Conservation (phyloP, 805 yeast species). For the Yarrowia porcina region DNA sequence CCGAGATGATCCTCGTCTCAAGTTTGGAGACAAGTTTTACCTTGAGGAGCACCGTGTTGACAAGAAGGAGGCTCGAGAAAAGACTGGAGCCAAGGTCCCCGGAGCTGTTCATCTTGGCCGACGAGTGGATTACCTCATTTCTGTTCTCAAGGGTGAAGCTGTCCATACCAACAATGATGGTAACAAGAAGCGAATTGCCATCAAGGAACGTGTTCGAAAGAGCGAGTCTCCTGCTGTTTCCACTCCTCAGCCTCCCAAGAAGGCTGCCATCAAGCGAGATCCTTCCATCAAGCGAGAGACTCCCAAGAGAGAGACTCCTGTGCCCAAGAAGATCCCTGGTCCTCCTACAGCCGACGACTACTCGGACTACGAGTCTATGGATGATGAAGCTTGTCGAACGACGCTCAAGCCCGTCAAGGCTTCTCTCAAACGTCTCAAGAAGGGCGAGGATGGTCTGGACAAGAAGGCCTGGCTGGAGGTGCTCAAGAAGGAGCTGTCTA, state of each 20-base stretch:
- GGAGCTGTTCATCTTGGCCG: constrained; percentile 90
- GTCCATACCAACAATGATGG: constrained; percentile 23
- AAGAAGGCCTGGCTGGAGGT: constrained; percentile 75
- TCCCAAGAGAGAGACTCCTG: constrained; percentile 10
- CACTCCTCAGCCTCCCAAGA: constrained; percentile 22
- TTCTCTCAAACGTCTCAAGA: constrained; percentile 61
- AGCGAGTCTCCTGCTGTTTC: constrained; percentile 29
- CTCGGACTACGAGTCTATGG: constrained; percentile 73
- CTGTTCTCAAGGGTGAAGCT: constrained; percentile 61
- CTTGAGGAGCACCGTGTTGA: constrained; percentile 49
- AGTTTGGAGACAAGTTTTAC: constrained; percentile 78
- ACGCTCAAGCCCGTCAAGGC: constrained; percentile 63
- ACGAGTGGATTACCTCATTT: constrained; percentile 81
- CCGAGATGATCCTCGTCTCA: constrained; percentile 90
- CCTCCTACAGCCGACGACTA: constrained; percentile 33
- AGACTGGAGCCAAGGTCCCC: constrained; percentile 63
- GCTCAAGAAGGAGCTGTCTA: constrained; percentile 62
- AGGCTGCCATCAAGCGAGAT: constrained; percentile 16
- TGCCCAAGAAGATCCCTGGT: constrained; percentile 25
- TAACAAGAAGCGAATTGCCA: constrained; percentile 31
- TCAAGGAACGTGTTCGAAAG: constrained; percentile 29
- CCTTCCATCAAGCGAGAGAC: constrained; percentile 10
- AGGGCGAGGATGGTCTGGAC: constrained; percentile 70
- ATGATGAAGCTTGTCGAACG: constrained; percentile 63
- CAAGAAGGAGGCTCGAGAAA: constrained; percentile 39